Conservation (phyloP, 352 stramenopile species). For the Blastocystis sp. region DNA sequence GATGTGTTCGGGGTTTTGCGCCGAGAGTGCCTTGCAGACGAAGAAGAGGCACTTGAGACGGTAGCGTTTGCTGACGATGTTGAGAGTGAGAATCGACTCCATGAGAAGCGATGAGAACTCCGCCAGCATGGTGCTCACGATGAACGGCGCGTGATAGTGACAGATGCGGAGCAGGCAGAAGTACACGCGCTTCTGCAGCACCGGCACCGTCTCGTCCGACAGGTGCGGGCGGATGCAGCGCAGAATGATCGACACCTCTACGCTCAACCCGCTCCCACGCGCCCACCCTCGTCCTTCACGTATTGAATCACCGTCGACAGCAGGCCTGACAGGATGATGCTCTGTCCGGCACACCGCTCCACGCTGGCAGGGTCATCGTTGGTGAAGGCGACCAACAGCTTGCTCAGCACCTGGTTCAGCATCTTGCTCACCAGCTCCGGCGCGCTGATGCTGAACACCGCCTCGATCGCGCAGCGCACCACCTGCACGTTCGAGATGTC, state of each 20-base stretch:
- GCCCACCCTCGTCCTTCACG: conserved; percentile 49
- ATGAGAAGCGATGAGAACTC: conserved; percentile 31
- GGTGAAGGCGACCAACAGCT: conserved; percentile 30
- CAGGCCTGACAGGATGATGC: conserved; percentile 58
- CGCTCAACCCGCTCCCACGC: neutral
- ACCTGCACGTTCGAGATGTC: conserved; percentile 37
- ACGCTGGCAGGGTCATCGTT: neutral
- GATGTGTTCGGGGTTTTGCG: conserved; percentile 1
- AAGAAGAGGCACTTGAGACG: conserved; percentile 37
- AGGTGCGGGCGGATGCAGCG: conserved; percentile 52
- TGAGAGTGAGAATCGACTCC: conserved; percentile 48
- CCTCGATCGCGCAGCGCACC: conserved; percentile 31
- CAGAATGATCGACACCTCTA: conserved; percentile 41
- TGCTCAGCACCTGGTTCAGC: conserved; percentile 42
- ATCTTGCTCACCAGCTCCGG: conserved; percentile 37
- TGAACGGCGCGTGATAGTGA: conserved; percentile 27
- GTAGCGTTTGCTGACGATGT: conserved; percentile 54
- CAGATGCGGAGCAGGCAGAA: conserved; percentile 58
- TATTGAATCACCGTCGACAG: conserved; percentile 64
- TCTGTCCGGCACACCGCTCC: conserved; percentile 17
- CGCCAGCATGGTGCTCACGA: neutral
- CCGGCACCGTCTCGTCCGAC: conserved; percentile 9
- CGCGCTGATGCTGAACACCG: conserved; percentile 16
- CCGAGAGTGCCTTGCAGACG: neutral
- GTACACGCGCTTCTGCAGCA: conserved; percentile 61